Conservation (phyloP, 805 yeast species). For the Barnettozyma siamensis region DNA sequence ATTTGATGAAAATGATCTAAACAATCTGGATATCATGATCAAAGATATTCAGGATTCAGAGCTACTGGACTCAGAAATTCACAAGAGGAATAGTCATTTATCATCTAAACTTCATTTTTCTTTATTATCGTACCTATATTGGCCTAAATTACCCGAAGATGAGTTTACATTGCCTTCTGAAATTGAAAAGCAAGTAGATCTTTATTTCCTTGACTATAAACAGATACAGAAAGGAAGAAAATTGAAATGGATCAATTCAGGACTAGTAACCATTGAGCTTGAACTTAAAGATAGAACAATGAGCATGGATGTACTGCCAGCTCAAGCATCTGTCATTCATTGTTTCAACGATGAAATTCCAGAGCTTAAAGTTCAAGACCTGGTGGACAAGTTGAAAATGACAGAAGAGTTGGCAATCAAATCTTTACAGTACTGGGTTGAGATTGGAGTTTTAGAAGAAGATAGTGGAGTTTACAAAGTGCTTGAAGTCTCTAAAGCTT, state of each 20-base stretch:
- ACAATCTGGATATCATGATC: slow-evolving; percentile 78
- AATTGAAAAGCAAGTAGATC: slow-evolving; percentile 36
- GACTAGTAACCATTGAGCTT: slow-evolving; percentile 56
- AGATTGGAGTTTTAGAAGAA: slow-evolving; percentile 42
- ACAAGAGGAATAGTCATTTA: slow-evolving; percentile 16
- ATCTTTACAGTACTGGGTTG: slow-evolving; percentile 58
- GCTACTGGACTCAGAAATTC: slow-evolving; percentile 35
- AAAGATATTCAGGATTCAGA: slow-evolving; percentile 59
- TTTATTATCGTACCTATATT: slow-evolving; percentile 69
- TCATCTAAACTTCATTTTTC: slow-evolving; percentile 42
- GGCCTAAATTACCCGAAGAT: slow-evolving; percentile 49
- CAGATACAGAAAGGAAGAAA: slow-evolving; percentile 49
- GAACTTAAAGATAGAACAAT: slow-evolving; percentile 40
- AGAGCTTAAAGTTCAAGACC: slow-evolving; percentile 28
- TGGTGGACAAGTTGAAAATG: slow-evolving; percentile 37
- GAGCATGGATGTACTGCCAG: slow-evolving; percentile 53
- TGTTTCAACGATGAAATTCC: slow-evolving; percentile 32
- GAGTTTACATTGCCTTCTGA: slow-evolving; percentile 39
- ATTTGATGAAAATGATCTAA: slow-evolving; percentile 63
- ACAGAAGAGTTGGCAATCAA: slow-evolving; percentile 33
- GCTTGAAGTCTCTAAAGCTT: too few relatives aligned
- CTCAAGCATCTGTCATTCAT: slow-evolving; percentile 58
- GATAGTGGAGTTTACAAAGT: slow-evolving; percentile 23
- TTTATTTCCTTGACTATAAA: slow-evolving; percentile 40
- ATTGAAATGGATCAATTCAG: slow-evolving; percentile 50